Conservation (phyloP, 768 basidiomycete species). For the Psilocybe cyanescens region DNA sequence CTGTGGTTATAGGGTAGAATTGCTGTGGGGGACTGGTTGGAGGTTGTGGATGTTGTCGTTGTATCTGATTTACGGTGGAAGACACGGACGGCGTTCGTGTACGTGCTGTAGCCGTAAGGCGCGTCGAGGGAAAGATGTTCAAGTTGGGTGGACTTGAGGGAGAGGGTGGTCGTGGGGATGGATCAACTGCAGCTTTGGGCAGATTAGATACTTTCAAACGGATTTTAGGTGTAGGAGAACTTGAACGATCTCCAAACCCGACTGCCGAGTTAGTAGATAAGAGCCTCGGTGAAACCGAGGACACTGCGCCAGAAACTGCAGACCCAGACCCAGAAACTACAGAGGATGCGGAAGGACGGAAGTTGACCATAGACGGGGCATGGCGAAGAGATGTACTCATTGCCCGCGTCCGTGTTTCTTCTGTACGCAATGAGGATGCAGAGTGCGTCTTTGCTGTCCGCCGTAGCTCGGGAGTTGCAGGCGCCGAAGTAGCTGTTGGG, state of each 20-base stretch:
- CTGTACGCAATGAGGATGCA: conserved; percentile 21
- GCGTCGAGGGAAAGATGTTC: conserved; percentile 27
- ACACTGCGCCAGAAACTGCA: conserved; percentile 2
- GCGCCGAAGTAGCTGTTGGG: conserved; percentile 33
- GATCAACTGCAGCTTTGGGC: conserved; percentile 34
- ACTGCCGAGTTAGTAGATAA: conserved; percentile 18
- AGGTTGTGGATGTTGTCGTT: conserved; percentile 18
- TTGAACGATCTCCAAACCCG: conserved; percentile 21
- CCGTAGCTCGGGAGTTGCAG: conserved; percentile 37
- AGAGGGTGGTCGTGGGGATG: conserved; percentile 18
- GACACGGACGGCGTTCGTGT: conserved; percentile 46
- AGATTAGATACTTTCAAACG: conserved; percentile 65
- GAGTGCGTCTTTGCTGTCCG: conserved; percentile 25
- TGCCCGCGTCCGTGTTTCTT: conserved; percentile 24
- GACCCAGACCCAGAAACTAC: conserved; percentile 19
- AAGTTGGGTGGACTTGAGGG: conserved; percentile 8
- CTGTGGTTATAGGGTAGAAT: conserved; percentile 63
- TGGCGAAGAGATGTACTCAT: conserved; percentile 41
- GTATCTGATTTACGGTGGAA: conserved; percentile 33
- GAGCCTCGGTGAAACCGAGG: conserved; percentile 16
- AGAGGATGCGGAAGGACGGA: conserved; percentile 29
- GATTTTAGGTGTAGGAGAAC: conserved; percentile 43
- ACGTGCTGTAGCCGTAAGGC: conserved; percentile 27
- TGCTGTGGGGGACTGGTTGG: conserved; percentile 27
- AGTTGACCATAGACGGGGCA: conserved; percentile 38